Evolutionary conservation across 2,329 filamentous ascomycete genomes (phyloP).

Genomic region (Trichoderma arundinaceum): DNA sequence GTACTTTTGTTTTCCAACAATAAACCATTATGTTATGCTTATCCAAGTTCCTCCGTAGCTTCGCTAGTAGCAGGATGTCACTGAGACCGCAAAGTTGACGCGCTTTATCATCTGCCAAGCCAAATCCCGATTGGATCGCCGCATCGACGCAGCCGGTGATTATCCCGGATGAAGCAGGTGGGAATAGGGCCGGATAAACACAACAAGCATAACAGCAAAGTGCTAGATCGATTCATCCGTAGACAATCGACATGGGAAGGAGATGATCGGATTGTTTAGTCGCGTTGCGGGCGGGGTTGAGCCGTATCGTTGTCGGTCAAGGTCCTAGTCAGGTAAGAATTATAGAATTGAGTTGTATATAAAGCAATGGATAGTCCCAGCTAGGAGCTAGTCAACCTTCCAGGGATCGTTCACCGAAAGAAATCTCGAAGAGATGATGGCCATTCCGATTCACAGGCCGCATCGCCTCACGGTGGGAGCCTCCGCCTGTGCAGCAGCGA

Average conservation of each 20-base stretch:
- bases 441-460: background rate
- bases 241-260: too few relatives aligned
- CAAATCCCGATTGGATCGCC: background rate
- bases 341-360: background rate
- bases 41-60: background rate
- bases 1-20: constrained; percentile 11
- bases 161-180: constrained; percentile 21
- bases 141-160: background rate
- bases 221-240: background rate
- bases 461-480: background rate
- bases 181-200: constrained; percentile 1
- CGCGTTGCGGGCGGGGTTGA: constrained; percentile 1
- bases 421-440: background rate
- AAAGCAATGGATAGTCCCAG: background rate
- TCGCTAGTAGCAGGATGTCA: background rate
- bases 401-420: background rate
- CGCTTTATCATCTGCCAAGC: constrained; percentile 19
- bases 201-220: constrained; percentile 5
- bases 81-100: background rate
- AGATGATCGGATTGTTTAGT: background rate
- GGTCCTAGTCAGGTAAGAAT: background rate
- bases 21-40: constrained; percentile 6
- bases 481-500: constrained; percentile 9
- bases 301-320: background rate
- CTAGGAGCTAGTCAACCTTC: too few relatives aligned